Conservation (phyloP, 2,329 filamentous ascomycete species). For the Mycosphaerella sp. region DNA sequence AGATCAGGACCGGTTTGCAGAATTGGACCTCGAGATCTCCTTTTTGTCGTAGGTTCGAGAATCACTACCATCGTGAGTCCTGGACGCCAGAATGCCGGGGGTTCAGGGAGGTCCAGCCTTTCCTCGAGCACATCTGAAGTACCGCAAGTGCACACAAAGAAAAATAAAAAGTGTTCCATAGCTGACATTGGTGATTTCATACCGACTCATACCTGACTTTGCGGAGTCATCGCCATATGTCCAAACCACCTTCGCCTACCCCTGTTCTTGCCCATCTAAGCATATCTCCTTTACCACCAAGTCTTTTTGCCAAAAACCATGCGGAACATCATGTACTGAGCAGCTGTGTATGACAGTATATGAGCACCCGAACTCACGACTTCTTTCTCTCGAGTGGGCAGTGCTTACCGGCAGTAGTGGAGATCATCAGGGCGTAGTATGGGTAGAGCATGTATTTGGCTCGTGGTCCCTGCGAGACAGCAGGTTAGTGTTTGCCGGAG, state of each 20-base stretch:
- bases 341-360: constrained; percentile 27
- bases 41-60: too few relatives aligned
- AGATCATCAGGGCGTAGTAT: constrained; percentile 52
- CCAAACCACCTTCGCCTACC: not conserved
- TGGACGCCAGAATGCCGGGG: too few relatives aligned
- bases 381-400: not conserved
- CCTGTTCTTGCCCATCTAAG: not conserved
- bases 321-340: constrained; percentile 66
- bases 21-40: too few relatives aligned
- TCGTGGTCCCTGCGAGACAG: constrained; percentile 50
- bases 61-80: too few relatives aligned
- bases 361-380: not conserved
- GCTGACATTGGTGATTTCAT: constrained; percentile 2
- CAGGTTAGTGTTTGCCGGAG: constrained; percentile 15
- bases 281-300: constrained; percentile 45
- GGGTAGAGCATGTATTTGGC: constrained; percentile 60
- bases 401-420: constrained; percentile 49
- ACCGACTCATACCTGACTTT: constrained; percentile 1
- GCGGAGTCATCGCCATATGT: not conserved
- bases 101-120: too few relatives aligned
- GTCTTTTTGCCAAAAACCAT: constrained; percentile 73
- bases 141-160: constrained; percentile 4
- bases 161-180: not conserved
- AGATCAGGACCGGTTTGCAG: too few relatives aligned
- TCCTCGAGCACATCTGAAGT: too few relatives aligned